phyloP scores from a whole-genome alignment of 129 eudicot species.

The Calendula officinalis region DNA sequence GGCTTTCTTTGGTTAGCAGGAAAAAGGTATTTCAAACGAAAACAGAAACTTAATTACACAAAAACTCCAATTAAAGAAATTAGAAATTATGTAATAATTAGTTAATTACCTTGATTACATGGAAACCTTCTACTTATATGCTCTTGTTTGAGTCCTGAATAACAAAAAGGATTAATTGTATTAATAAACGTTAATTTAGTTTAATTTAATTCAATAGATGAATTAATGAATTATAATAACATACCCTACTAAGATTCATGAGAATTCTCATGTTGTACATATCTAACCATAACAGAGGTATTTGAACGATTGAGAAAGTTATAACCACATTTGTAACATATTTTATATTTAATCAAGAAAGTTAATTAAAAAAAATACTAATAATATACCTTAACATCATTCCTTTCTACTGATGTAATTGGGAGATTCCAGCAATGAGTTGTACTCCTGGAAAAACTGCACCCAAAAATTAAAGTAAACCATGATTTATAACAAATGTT shows the following conservation, averaged over 20 bases:
- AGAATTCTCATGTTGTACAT: slow-evolving; percentile 84
- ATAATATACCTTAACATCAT: slow-evolving; percentile 75
- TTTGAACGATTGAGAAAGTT: slow-evolving; percentile 89
- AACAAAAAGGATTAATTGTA: too few relatives aligned
- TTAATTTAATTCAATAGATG: background rate
- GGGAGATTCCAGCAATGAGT: slow-evolving; percentile 60
- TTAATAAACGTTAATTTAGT: background rate
- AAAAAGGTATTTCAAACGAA: slow-evolving; percentile 39
- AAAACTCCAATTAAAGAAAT: background rate
- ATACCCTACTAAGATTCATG: slow-evolving; percentile 95
- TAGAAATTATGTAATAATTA: background rate
- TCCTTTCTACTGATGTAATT: slow-evolving; percentile 72
- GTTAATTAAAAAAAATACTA: background rate
- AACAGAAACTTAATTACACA: background rate
- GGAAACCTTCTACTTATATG: slow-evolving; percentile 60
- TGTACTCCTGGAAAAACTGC: slow-evolving; percentile 62
- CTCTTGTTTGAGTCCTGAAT: slow-evolving; percentile 52
- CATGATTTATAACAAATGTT: slow-evolving; percentile 4
- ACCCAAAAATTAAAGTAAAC: slow-evolving; percentile 1
- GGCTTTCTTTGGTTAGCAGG: slow-evolving; percentile 62
- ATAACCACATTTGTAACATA: slow-evolving; percentile 34
- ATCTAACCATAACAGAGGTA: slow-evolving; percentile 69
- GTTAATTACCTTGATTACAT: slow-evolving; percentile 52
- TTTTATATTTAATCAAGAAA: too few relatives aligned
- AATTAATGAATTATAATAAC: background rate